These are phyloP conservation scores for Cryptococcus sp. DNA, from an alignment of 1,284 basidiomycete genomes.

Conservation along the genomic window DNA sequence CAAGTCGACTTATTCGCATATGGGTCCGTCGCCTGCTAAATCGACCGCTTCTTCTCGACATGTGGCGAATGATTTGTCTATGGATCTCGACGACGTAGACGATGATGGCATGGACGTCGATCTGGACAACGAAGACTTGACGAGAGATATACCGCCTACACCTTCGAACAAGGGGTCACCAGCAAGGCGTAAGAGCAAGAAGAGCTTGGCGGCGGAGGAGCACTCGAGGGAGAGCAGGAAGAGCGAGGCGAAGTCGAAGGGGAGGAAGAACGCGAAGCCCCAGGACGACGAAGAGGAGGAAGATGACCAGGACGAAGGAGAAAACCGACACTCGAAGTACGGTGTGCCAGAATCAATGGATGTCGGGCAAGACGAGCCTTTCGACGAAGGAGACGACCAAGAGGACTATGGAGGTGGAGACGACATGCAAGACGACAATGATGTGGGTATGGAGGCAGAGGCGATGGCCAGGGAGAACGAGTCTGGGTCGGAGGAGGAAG, in stretches of 20 bases:
- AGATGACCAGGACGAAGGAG: background rate
- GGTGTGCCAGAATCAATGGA: background rate
- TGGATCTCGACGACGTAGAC: constrained; percentile 4
- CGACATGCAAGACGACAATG: background rate
- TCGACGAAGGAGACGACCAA: no score
- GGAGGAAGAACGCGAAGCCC: background rate
- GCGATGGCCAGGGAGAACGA: constrained; percentile 15
- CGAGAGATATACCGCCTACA: background rate
- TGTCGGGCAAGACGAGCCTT: background rate
- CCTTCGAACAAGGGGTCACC: background rate
- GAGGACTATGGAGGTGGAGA: no score
- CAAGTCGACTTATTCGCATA: constrained; percentile 4
- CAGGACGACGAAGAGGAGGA: constrained; percentile 3
- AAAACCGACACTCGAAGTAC: background rate
- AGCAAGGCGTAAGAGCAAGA: no score
- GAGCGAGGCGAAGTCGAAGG: no score
- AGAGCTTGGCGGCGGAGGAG: background rate
- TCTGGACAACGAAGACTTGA: background rate
- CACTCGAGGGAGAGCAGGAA: no score
- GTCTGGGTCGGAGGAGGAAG: constrained; percentile 14
- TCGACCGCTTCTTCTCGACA: constrained; percentile 11
- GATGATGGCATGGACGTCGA: background rate
- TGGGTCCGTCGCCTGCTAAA: background rate
- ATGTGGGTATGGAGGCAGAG: constrained; percentile 5
- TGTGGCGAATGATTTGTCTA: constrained; percentile 24